Evolutionary conservation across 495 filamentous ascomycete genomes (phyloP).

Genomic region (Tricharina praecox): DNA sequence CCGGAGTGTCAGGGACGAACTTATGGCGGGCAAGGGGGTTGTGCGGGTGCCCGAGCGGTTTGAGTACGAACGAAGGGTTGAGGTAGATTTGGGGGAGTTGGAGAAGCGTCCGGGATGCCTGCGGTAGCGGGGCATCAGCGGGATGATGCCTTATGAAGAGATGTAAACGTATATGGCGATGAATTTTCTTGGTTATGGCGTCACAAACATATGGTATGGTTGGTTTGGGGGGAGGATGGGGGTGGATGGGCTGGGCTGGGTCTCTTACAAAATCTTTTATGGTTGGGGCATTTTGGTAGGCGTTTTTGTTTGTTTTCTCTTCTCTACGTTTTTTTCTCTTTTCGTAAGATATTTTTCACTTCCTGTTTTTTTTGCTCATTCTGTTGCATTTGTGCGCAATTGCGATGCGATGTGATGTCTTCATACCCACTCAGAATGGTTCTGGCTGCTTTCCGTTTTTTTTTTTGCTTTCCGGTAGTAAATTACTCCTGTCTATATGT

Average conservation of each 20-base stretch:
- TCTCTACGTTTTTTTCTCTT: background rate
- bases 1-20: slow-evolving; percentile 9
- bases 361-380: background rate
- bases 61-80: slow-evolving; percentile 8
- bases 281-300: background rate
- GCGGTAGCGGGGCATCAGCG: too few species aligned
- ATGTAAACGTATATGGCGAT: background rate
- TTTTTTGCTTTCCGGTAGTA: background rate
- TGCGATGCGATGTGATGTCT: too few species aligned
- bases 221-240: too few species aligned
- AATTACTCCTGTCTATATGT: too few species aligned
- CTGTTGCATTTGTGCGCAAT: background rate
- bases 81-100: slow-evolving; percentile 16
- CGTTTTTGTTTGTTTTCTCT: slow-evolving; percentile 2
- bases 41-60: slow-evolving; percentile 23
- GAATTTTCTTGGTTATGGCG: slow-evolving; percentile 2
- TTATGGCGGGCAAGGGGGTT: slow-evolving; percentile 15
- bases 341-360: background rate
- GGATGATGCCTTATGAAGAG: too few species aligned
- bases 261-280: background rate
- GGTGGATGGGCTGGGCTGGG: too few species aligned
- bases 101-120: background rate
- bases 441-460: background rate
- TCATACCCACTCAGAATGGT: too few species aligned
- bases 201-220: background rate